Conservation (phyloP, 2,329 filamentous ascomycete species). For the Calonectria pseudoturangicola region DNA sequence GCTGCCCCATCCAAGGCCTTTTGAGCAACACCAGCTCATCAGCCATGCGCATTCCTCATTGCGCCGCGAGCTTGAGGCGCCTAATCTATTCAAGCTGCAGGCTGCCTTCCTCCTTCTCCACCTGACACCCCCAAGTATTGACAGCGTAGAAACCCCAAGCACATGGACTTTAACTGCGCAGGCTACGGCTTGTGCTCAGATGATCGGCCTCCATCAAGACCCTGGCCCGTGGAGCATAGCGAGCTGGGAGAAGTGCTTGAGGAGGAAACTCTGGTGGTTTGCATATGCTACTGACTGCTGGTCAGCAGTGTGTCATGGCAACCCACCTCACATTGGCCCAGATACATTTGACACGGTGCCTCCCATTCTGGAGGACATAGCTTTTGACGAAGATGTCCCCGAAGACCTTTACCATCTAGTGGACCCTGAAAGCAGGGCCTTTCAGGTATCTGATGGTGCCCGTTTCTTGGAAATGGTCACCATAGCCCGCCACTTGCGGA, state of each 20-base stretch:
- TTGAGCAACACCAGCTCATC: conserved; percentile 64
- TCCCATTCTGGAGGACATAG: conserved; percentile 63
- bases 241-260: conserved; percentile 64
- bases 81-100: conserved; percentile 67
- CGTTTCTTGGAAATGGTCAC: conserved; percentile 62
- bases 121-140: conserved; percentile 65
- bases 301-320: conserved; percentile 68
- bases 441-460: conserved; percentile 60
- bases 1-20: conserved; percentile 57
- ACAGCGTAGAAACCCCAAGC: conserved; percentile 67
- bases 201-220: conserved; percentile 67
- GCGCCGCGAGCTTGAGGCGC: conserved; percentile 67
- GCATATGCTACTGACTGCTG: conserved; percentile 65
- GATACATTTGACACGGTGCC: conserved; percentile 63
- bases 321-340: conserved; percentile 65
- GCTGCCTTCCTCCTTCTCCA: conserved; percentile 67
- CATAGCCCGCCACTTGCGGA: conserved; percentile 57
- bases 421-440: conserved; percentile 56
- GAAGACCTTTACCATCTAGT: conserved; percentile 60
- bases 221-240: conserved; percentile 64
- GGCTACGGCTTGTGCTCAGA: conserved; percentile 66
- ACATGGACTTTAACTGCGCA: conserved; percentile 67
- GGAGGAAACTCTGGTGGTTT: conserved; percentile 68
- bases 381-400: conserved; percentile 64
- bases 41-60: conserved; percentile 65